Evolutionary conservation across 1,139 yeast species (phyloP), one percentile per base, ranked within the genome.

Genomic region (Candida freyschussii): DNA sequence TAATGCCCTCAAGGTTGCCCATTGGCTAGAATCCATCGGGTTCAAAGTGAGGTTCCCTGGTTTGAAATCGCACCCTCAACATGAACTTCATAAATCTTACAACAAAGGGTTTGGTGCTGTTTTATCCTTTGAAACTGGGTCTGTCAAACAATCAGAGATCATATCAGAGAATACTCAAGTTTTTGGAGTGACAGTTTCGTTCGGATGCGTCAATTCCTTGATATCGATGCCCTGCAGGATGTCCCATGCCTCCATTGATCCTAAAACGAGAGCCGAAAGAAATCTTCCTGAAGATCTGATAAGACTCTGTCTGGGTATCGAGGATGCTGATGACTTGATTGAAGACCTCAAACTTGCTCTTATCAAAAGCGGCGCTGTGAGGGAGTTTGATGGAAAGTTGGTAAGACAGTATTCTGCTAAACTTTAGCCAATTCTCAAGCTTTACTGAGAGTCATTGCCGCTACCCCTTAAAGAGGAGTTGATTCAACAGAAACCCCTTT

Each of bases 231-330:
- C 96, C 10, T 85, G 96, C 59, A 76, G 76, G 58, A 87, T 87
- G 96, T 84, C 95, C 3, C 96, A 87, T 55, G 96, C 96, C n/a
- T 80, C 95, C 6, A 87, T 89, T 44, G 96, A 86, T 52, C 81
- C 87, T 23, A 77, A 83, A 52, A 79, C 87, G 7, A 73, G 96
- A 56, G 78, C 79, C 39, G 95, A 83, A 58, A 73, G 96, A 54
- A 86, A 79, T 24, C 78, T 87, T 62, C 96, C 96, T 2, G 96
- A 87, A 59, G 96, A 89, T 57, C 67, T 87, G 52, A 78, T 87
- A 50, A 71, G 96, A 49, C 69, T 87, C 39, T 87, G 96, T 57
- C 79, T 87, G 33, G 96, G 96, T 37, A 87, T 60, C 30, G 65
- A 61, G 36, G 53, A 59, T 41, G 47, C 49, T 24, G 56, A 55